phyloP scores from a whole-genome alignment of 2,329 filamentous ascomycete species.

The Colletotrichum tropicicola region DNA sequence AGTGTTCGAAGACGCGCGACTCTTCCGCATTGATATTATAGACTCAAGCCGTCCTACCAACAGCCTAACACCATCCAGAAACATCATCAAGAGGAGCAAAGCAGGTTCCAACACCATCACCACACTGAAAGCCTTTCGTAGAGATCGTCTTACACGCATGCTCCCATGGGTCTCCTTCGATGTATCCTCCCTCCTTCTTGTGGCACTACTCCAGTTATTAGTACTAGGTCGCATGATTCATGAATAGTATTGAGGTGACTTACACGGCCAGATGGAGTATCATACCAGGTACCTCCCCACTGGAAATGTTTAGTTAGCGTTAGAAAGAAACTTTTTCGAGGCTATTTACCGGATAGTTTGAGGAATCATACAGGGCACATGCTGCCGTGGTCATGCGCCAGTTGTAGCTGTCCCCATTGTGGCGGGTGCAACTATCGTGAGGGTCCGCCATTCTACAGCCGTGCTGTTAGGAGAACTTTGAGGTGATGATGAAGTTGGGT shows the following conservation, averaged over 20 bases:
- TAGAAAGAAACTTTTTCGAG: not conserved
- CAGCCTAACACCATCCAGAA: not conserved
- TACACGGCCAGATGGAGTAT: conserved; percentile 6
- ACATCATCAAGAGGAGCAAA: conserved; percentile 10
- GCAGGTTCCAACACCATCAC: conserved; percentile 26
- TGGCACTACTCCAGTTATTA: not conserved
- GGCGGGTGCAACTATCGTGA: conserved; percentile 30
- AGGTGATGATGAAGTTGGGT: no score
- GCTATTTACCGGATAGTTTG: not conserved
- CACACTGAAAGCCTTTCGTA: conserved; percentile 19
- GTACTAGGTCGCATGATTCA: not conserved
- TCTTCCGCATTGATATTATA: no score
- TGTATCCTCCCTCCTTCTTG: not conserved
- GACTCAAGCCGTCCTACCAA: no score
- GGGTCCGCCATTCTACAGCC: conserved; percentile 31
- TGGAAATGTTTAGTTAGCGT: not conserved
- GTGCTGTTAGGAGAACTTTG: not conserved
- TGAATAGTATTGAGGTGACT: not conserved
- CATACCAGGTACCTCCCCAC: conserved; percentile 17
- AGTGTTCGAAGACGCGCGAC: no score
- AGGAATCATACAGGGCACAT: conserved; percentile 11
- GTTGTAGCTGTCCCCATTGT: conserved; percentile 31
- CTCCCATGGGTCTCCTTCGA: conserved; percentile 29
- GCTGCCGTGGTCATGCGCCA: conserved; percentile 29
- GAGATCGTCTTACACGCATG: conserved; percentile 11